Evolutionary conservation across 441 rosid genomes (phyloP), one percentile per base, ranked within the genome.

Genomic region (Jatropha multifida): DNA sequence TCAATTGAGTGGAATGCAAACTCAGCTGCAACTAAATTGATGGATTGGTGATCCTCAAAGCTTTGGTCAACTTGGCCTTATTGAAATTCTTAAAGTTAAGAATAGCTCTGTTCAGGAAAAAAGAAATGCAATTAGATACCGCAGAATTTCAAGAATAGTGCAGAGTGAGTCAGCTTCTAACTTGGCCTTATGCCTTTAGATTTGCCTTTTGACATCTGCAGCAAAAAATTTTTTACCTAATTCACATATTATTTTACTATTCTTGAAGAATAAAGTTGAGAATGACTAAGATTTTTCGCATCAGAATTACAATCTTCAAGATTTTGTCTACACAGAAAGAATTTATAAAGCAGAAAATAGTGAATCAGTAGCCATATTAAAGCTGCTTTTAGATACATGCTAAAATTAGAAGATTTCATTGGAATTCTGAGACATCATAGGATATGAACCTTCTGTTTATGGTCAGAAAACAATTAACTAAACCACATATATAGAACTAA

Each of bases 1-100:
- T 56, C 69, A 32, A n/a, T 81, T 69, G 18, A 90, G 94, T 94
- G 97, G 97, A 86, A 88, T 88, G 84, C 96, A 82, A 65, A 89
- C 87, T 94, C 94, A 90, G 86, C 88, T 79, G 76, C 86, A 60
- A 88, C 86, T 81, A 52, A 4, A 44, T 4, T 44, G 75, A 65
- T 56, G 52, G 79, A 70, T 32, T 32, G 68, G 70, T 65, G 77
- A 62, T 68, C 76, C 73, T 73, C 55, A 58, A 14, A 56, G 40
- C 9, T 71, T 69, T 82, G 73, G 84, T 84, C 89, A 79, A 80
- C 82, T 84, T 84, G 89, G 86, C 87, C 86, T 42, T 62, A 61
- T 67, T 78, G 84, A 58, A n/a, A 55, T 63, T 77, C 78, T 62
- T 76, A 78, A 83, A 81, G 80, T 44, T 51, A 54, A 54, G 58